Conservation (phyloP, 495 filamentous ascomycete species). For the Aspergillus baeticus region DNA sequence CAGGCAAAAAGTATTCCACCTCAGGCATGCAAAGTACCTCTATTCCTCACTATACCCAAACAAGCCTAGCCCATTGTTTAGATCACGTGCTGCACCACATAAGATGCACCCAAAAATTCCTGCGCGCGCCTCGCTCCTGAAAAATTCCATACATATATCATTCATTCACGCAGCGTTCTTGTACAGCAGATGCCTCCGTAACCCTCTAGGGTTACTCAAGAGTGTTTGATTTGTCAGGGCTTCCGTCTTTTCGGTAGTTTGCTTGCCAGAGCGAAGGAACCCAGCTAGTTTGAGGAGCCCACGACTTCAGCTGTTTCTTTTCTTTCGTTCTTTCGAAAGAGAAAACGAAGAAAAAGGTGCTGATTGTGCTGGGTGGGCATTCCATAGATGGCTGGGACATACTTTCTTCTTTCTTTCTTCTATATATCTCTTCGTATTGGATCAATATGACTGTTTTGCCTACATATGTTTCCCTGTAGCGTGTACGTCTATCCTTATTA, state of each 20-base stretch:
- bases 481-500: not conserved
- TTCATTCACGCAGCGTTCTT: slow-evolving; percentile 34
- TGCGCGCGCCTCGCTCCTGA: not conserved
- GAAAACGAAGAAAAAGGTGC: slow-evolving; percentile 12
- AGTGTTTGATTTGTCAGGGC: slow-evolving; percentile 31
- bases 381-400: slow-evolving; percentile 52
- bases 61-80: too few species aligned
- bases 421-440: too few species aligned
- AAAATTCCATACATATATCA: slow-evolving; percentile 21
- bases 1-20: too few species aligned
- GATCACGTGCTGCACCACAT: too few species aligned
- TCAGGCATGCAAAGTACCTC: too few species aligned
- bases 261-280: slow-evolving; percentile 42
- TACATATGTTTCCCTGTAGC: too few species aligned
- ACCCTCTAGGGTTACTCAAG: slow-evolving; percentile 6
- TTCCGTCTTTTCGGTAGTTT: slow-evolving; percentile 9
- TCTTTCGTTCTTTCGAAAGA: not conserved
- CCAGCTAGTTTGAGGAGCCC: slow-evolving; percentile 53
- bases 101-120: not conserved
- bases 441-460: not conserved
- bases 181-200: slow-evolving; percentile 29
- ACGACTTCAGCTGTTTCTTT: slow-evolving; percentile 26
- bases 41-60: too few species aligned
- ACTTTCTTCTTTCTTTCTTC: slow-evolving; percentile 14
- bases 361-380: slow-evolving; percentile 45